Base-by-base conservation (phyloP, 257 asterid genomes). In the Solanum bukasovii region DNA sequence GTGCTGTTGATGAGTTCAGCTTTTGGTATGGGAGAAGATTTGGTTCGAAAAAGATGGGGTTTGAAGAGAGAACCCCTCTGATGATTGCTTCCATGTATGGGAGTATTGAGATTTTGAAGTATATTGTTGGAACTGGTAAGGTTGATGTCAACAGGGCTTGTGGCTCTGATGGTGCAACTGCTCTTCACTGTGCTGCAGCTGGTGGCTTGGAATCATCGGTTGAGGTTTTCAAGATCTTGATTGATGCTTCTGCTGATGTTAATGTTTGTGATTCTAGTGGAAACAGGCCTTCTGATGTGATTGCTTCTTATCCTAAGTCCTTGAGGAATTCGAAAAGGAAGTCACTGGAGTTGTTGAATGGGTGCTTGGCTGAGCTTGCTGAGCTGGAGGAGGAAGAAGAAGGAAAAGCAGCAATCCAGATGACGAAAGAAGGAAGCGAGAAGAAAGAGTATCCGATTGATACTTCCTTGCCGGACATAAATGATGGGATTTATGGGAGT, bases 181-280 rank as follows among this genome's bases (percentile, higher is more conserved):
- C 98, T 14, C 98, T 96, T 31, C 99, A 96, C 88, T 96, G 99
- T 85, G 98, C 96, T 6, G 94, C 95, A 0, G 94, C 98, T 12
- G 98, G 98, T 33, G 98, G 96, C 6, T 91, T 93, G 2, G 91
- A 90, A 88, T 78, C 91, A 1, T 91, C 96, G 0, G 89, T 93
- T 0, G 96, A 96, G 90, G 93, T 86, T 37, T 93, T 93, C 52
- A 88, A 90, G 91, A 90, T 95, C 89, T 86, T 96, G 92, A 78
- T 95, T 59, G 90, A 87, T 4, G 94, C 94, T 63, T 86, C 91
- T 0, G 96, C 91, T 21, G 97, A 95, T 84, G 73, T 92, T 79
- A 70, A 89, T 52, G 90, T 93, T 33, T 83, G 91, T 65, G 96
- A 94, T 91, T 93, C 92, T 40, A 75, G 85, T 33, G 98, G 98